Evolutionary conservation across 495 filamentous ascomycete species (phyloP).

Genomic region (Aspergillus incahuasiensis): DNA sequence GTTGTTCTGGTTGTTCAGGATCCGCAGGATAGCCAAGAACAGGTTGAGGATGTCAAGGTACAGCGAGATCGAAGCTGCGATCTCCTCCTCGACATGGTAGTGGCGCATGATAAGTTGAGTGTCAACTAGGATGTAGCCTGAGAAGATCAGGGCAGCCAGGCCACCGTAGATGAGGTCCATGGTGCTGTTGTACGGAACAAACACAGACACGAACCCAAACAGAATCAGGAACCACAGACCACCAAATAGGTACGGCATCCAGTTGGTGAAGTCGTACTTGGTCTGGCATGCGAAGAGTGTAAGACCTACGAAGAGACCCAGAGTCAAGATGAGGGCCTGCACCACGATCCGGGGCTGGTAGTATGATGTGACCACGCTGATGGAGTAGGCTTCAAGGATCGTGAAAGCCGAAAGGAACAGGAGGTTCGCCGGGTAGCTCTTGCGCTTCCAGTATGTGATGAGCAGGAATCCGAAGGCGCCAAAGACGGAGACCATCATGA

Average conservation of each 20-base stretch:
- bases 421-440: constrained; percentile 92
- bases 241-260: constrained; percentile 94
- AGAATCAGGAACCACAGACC: constrained; percentile 83
- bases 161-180: constrained; percentile 81
- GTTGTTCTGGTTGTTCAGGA: constrained; percentile 82
- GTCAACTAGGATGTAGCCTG: constrained; percentile 89
- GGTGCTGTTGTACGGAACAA: constrained; percentile 74
- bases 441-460: constrained; percentile 95
- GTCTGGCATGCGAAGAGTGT: constrained; percentile 96
- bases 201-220: constrained; percentile 84
- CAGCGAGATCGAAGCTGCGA: constrained; percentile 89
- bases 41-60: constrained; percentile 97
- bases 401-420: constrained; percentile 92
- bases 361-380: constrained; percentile 86
- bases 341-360: constrained; percentile 78
- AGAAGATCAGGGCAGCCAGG: constrained; percentile 80
- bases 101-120: constrained; percentile 93
- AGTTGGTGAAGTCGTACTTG: constrained; percentile 95
- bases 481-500: constrained; percentile 82
- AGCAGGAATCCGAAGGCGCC: constrained; percentile 77
- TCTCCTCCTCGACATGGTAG: constrained; percentile 98
- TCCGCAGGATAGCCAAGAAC: constrained; percentile 87
- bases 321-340: constrained; percentile 83
- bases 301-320: constrained; percentile 87
- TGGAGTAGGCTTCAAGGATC: constrained; percentile 84